Conservation (phyloP, 2,329 filamentous ascomycete genomes). For the Pseudogymnoascus sp. region DNA sequence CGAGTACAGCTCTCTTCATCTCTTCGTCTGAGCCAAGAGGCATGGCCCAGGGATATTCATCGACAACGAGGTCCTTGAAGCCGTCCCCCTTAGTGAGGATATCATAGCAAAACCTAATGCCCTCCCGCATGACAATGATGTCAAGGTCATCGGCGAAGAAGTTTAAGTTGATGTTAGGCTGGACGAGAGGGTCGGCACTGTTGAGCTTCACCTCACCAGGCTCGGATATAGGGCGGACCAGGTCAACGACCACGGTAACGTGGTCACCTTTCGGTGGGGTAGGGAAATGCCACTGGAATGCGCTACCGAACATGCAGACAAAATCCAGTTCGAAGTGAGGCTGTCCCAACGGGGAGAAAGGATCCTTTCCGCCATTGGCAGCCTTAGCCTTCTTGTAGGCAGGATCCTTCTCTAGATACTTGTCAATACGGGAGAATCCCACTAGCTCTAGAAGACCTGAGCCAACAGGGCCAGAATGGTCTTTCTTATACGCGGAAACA, state of each 20-base stretch:
- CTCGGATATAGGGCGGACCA: conserved; percentile 40
- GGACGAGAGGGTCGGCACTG: conserved; percentile 32
- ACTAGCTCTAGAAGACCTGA: conserved; percentile 43
- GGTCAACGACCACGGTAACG: conserved; percentile 49
- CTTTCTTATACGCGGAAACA: conserved; percentile 32
- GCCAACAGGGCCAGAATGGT: conserved; percentile 34
- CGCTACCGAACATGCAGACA: conserved; percentile 47
- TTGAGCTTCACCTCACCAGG: conserved; percentile 36
- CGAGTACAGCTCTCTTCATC: conserved; percentile 50
- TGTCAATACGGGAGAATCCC: conserved; percentile 50
- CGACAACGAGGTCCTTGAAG: conserved; percentile 46
- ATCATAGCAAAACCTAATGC: conserved; percentile 35
- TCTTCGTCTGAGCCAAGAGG: conserved; percentile 41
- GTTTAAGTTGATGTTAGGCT: conserved; percentile 34
- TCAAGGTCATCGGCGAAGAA: conserved; percentile 40
- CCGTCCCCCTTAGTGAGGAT: conserved; percentile 49
- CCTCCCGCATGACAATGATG: conserved; percentile 51
- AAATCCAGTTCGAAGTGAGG: conserved; percentile 59
- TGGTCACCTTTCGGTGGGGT: conserved; percentile 39
- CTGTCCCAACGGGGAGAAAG: conserved; percentile 49
- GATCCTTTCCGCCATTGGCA: conserved; percentile 38
- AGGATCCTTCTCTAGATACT: conserved; percentile 41
- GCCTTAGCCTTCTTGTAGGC: conserved; percentile 41
- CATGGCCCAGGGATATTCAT: conserved; percentile 55
- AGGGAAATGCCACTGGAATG: conserved; percentile 43